Base-by-base conservation (phyloP, 176 grass and related monocot genomes). In the Rhynchospora breviuscula region DNA sequence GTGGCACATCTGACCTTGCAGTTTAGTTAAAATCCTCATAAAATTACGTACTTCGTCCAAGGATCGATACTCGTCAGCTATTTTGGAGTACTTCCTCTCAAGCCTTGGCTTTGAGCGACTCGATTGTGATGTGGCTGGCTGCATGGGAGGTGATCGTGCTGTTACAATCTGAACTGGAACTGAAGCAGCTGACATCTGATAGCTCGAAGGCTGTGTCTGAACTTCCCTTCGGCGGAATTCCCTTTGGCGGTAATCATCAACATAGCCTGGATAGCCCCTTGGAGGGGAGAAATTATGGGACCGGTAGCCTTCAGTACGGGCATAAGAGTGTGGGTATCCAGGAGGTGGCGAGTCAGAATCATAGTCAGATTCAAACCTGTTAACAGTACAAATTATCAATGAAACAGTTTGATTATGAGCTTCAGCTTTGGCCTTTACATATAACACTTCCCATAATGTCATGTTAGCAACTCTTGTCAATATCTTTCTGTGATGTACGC, bases 1-100 rank as follows among this genome's bases (percentile, higher is more conserved):
- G 49, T 78, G 51, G 73, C 23, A 78, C 25, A 54, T 17, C 49
- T 78, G 73, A 56, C 59, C 59, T 62, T 57, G 51, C 51, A 78
- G 51, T 78, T 78, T 78, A 13, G 51, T 78, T 57, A 78, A 48
- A 33, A 78, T 78, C 13, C 25, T 54, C 7, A 54, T 35, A 51
- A 49, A 85, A 33, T 43, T 63, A 88, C 49, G 13, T 87, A 95
- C 93, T 88, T 95, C 93, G 63, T 92, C 90, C 66, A 95, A 88
- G 81, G 93, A 92, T 49, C 84, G 89, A 73, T 87, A 95, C 61
- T 92, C 84, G 64, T 95, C 93, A 6, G 84, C 84, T 69, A 95
- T 95, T 85, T 95, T 95, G 47, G 88, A 95, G 81, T 95, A 95
- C 84, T 92, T 92, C 77, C 88, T 89, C 84, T 90, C 90, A 60